These are phyloP conservation scores for Sporothrix luriei DNA, from an alignment of 2,329 filamentous ascomycete genomes.

Conservation along the genomic window DNA sequence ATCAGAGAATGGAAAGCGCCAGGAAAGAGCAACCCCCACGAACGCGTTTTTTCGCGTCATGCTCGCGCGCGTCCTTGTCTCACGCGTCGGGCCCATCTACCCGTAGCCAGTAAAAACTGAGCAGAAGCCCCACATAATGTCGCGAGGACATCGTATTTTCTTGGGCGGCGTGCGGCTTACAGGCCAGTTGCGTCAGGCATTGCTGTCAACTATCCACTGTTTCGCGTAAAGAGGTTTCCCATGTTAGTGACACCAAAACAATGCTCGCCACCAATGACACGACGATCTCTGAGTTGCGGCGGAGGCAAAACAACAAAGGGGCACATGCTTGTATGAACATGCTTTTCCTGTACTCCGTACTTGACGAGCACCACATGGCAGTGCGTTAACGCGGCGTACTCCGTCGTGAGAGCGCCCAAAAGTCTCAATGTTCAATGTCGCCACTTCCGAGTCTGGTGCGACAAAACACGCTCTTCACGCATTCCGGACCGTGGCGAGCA, in stretches of 20 bases:
- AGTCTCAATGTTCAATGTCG: neutral
- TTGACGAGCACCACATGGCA: neutral
- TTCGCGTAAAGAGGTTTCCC: constrained; percentile 22
- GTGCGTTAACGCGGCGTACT: neutral
- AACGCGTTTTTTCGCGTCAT: constrained; percentile 37
- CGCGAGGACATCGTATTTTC: constrained; percentile 14
- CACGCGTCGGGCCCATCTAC: constrained; percentile 6
- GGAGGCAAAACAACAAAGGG: neutral
- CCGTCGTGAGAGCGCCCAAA: neutral
- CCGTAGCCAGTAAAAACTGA: neutral
- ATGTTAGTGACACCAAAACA: neutral
- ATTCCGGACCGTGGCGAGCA: neutral
- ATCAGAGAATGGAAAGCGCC: neutral
- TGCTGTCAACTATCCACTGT: neutral
- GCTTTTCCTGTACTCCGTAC: neutral
- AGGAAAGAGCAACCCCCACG: constrained; percentile 8
- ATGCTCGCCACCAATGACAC: too few relatives aligned
- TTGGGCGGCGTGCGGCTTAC: neutral
- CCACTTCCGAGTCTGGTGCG: neutral
- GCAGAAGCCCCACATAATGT: neutral
- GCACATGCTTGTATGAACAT: too few relatives aligned
- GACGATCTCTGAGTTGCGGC: neutral
- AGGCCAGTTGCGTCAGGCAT: neutral
- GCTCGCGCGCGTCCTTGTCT: constrained; percentile 30
- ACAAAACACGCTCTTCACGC: neutral